Evolutionary conservation across 1,284 basidiomycete genomes (phyloP).

Genomic region (Cryptococcus jaspeensis): DNA sequence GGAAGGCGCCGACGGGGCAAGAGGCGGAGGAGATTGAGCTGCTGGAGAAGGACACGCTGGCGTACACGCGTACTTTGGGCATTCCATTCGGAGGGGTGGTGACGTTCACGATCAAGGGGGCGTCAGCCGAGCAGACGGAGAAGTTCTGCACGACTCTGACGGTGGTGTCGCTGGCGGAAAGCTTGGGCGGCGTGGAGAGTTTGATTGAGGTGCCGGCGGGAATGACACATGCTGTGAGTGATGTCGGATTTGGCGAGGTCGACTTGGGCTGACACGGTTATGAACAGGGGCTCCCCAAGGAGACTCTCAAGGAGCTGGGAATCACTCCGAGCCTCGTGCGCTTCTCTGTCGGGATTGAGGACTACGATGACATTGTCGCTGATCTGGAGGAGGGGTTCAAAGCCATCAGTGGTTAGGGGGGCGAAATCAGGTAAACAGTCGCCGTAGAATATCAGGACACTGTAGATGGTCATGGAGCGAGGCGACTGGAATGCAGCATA

Average conservation of each 20-base stretch:
- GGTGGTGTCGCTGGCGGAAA: conserved; percentile 84
- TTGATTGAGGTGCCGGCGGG: conserved; percentile 76
- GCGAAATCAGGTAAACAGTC: too few species aligned
- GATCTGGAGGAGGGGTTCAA: conserved; percentile 72
- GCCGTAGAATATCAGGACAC: too few species aligned
- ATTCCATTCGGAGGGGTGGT: conserved; percentile 73
- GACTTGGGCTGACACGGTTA: not conserved
- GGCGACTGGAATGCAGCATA: too few species aligned
- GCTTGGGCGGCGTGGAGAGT: conserved; percentile 87
- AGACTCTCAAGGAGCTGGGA: conserved; percentile 66
- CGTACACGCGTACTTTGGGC: conserved; percentile 36
- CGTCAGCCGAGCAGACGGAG: conserved; percentile 41
- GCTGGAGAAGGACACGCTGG: conserved; percentile 16
- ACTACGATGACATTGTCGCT: conserved; percentile 72
- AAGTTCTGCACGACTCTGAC: conserved; percentile 67
- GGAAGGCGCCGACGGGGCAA: conserved; percentile 19
- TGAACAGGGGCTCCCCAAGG: conserved; percentile 61
- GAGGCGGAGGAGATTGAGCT: conserved; percentile 31
- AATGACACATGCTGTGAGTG: conserved; percentile 63
- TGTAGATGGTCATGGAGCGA: too few species aligned
- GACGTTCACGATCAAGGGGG: conserved; percentile 60
- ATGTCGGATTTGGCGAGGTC: not conserved
- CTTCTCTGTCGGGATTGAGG: conserved; percentile 85
- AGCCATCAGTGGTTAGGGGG: conserved; percentile 13
- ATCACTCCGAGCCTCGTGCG: conserved; percentile 80